Evolutionary conservation across 495 filamentous ascomycete genomes (phyloP).

Genomic region (Aspergillus nanangensis): DNA sequence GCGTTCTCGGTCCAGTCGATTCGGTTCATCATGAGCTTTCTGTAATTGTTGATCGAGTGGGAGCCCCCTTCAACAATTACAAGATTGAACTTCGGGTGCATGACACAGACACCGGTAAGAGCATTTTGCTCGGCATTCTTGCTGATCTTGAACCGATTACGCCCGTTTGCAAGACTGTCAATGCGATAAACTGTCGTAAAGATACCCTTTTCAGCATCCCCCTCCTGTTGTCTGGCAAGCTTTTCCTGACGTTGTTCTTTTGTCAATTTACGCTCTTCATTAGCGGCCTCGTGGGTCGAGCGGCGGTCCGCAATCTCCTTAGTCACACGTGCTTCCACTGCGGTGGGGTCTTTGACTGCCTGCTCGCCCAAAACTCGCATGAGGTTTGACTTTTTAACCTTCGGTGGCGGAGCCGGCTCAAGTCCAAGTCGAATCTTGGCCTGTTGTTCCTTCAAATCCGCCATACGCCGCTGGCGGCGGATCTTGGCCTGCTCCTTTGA

Average conservation of each 20-base stretch:
- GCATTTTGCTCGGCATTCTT: constrained; percentile 86
- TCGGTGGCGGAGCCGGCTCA: constrained; percentile 82
- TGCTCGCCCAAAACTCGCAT: constrained; percentile 98
- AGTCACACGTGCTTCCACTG: constrained; percentile 91
- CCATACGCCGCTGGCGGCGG: constrained; percentile 85
- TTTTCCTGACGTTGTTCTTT: constrained; percentile 90
- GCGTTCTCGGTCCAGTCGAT: constrained; percentile 93
- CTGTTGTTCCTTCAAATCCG: constrained; percentile 89
- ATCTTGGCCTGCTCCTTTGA: constrained; percentile 87
- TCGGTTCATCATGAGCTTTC: constrained; percentile 85
- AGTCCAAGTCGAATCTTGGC: constrained; percentile 91
- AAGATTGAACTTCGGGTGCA: constrained; percentile 81
- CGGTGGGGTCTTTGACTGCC: constrained; percentile 95
- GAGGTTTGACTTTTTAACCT: constrained; percentile 91
- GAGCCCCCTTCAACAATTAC: constrained; percentile 89
- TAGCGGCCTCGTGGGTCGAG: constrained; percentile 67
- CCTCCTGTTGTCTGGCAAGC: constrained; percentile 73
- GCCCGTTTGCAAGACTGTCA: constrained; percentile 78
- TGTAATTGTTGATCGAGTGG: constrained; percentile 74
- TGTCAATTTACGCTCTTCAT: constrained; percentile 85
- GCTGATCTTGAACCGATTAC: constrained; percentile 88
- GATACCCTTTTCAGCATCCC: constrained; percentile 82
- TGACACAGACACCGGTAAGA: constrained; percentile 81
- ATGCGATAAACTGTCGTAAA: constrained; percentile 83
- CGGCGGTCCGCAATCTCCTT: constrained; percentile 82